These are phyloP conservation scores for Chaetomiaceae sp. DNA, from an alignment of 2,329 filamentous ascomycete species.

Conservation along the genomic window DNA sequence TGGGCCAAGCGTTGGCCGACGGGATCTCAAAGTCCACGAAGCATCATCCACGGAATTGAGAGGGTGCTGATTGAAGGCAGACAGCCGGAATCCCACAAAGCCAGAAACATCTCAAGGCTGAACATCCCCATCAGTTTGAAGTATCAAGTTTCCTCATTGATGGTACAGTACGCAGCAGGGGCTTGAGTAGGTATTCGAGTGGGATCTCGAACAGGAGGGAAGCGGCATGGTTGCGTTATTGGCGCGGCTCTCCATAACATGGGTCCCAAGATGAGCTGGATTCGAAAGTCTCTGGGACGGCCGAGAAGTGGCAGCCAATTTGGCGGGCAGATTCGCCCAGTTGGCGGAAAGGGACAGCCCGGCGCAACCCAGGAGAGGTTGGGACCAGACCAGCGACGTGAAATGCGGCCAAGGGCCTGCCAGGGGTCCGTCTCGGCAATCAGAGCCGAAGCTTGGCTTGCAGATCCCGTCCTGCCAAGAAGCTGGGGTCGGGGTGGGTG, in stretches of 20 bases:
- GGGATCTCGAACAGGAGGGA: too few relatives aligned
- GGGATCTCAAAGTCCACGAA: conserved; percentile 3
- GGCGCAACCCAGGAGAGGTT: neutral
- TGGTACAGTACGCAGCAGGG: too few relatives aligned
- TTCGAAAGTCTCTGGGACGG: too few relatives aligned
- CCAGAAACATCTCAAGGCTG: too few relatives aligned
- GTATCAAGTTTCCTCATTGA: too few relatives aligned
- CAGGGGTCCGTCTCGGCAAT: conserved; percentile 8
- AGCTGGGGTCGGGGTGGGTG: conserved; percentile 7
- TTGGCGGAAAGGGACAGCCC: neutral
- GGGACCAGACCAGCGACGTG: too few relatives aligned
- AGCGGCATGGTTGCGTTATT: too few relatives aligned
- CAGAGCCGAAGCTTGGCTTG: conserved; percentile 18
- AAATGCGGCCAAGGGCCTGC: neutral
- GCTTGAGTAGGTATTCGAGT: too few relatives aligned
- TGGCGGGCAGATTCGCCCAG: neutral
- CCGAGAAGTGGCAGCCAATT: neutral
- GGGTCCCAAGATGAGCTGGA: too few relatives aligned
- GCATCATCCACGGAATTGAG: neutral
- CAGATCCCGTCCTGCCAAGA: conserved; percentile 21
- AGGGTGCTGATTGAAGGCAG: neutral
- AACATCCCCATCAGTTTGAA: too few relatives aligned
- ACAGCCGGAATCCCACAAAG: too few relatives aligned
- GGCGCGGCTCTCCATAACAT: too few relatives aligned
- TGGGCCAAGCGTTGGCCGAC: neutral